phyloP scores from a whole-genome alignment of 2,329 filamentous ascomycete species.

The Alternaria gansuensis region DNA sequence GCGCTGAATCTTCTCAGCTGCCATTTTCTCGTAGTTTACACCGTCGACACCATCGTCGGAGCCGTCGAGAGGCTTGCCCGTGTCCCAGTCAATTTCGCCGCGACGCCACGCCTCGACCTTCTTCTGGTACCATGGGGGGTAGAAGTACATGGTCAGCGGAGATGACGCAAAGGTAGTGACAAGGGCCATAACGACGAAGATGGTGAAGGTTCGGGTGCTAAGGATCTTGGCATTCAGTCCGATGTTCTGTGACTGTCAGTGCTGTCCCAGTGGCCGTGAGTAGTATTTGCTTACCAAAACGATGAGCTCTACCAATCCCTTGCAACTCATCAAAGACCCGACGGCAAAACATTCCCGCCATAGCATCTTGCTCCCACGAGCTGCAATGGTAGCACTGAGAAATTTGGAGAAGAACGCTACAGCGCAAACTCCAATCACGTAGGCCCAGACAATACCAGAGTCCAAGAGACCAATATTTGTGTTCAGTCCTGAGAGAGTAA shows the following conservation, averaged over 20 bases:
- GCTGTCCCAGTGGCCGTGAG: not conserved
- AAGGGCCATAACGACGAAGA: slow-evolving; percentile 93
- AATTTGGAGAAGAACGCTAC: slow-evolving; percentile 89
- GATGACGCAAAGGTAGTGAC: slow-evolving; percentile 86
- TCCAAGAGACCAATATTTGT: slow-evolving; percentile 87
- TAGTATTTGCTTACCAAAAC: slow-evolving; percentile 72
- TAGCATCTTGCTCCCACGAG: slow-evolving; percentile 76
- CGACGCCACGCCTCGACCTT: slow-evolving; percentile 78
- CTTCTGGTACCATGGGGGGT: slow-evolving; percentile 79
- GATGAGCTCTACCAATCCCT: slow-evolving; percentile 92
- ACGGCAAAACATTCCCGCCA: slow-evolving; percentile 93
- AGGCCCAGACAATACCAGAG: slow-evolving; percentile 84
- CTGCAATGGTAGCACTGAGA: slow-evolving; percentile 80
- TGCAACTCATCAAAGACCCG: slow-evolving; percentile 93
- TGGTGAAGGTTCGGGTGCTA: slow-evolving; percentile 83
- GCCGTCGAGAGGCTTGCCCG: slow-evolving; percentile 57
- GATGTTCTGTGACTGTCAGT: slow-evolving; percentile 67
- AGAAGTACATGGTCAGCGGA: slow-evolving; percentile 75
- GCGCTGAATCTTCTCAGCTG: slow-evolving; percentile 64
- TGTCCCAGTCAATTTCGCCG: slow-evolving; percentile 91
- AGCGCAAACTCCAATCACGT: slow-evolving; percentile 82
- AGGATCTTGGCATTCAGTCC: slow-evolving; percentile 84
- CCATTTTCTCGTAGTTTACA: slow-evolving; percentile 60
- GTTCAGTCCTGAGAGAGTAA: slow-evolving; percentile 87
- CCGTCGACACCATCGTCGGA: slow-evolving; percentile 53